Conservation (phyloP, 345 rosid species). For the Pseudoturritis turrita region DNA sequence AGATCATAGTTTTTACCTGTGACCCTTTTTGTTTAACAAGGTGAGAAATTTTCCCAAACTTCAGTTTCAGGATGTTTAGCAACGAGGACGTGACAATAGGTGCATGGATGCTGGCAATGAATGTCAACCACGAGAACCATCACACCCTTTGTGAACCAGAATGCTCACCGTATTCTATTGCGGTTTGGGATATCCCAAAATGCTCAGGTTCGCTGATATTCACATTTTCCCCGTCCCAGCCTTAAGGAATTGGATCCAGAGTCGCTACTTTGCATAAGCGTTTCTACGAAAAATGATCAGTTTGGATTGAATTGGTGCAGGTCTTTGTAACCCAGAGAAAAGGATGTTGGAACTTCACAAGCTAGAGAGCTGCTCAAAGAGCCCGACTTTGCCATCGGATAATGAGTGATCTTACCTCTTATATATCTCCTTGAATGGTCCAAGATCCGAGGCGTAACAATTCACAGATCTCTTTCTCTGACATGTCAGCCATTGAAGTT, state of each 20-base stretch:
- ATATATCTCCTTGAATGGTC: background rate
- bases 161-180: slow-evolving; percentile 65
- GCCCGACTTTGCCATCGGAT: slow-evolving; percentile 70
- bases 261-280: background rate
- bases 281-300: slow-evolving; percentile 1
- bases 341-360: slow-evolving; percentile 74
- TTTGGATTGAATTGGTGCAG: slow-evolving; percentile 36
- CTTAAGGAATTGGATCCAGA: background rate
- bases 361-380: slow-evolving; percentile 64
- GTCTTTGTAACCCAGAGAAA: slow-evolving; percentile 75
- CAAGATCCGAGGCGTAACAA: slow-evolving; percentile 9
- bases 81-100: slow-evolving; percentile 95
- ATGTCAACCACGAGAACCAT: slow-evolving; percentile 81
- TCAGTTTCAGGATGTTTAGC: slow-evolving; percentile 95
- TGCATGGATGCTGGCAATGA: slow-evolving; percentile 98
- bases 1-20: background rate
- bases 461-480: background rate
- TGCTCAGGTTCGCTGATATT: slow-evolving; percentile 71
- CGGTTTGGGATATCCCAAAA: slow-evolving; percentile 91
- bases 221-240: background rate
- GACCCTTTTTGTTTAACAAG: background rate
- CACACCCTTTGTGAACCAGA: slow-evolving; percentile 60
- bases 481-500: slow-evolving; percentile 3
- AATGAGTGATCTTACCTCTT: slow-evolving; percentile 33
- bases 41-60: slow-evolving; percentile 15